Base-by-base conservation (phyloP, 768 basidiomycete genomes). In the Rhodosporidiobolus sp. region DNA sequence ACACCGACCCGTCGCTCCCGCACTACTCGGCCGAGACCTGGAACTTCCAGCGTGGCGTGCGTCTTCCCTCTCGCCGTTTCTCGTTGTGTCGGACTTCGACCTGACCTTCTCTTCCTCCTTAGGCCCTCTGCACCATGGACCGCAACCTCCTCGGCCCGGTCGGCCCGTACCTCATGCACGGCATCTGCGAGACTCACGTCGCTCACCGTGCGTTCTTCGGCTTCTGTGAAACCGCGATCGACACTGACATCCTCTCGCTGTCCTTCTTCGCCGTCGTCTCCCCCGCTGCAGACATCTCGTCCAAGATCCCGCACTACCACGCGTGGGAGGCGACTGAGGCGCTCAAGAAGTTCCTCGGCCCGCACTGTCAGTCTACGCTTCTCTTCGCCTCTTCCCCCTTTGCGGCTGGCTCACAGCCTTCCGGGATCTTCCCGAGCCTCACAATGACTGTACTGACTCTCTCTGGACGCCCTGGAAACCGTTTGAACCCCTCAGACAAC, bases 1-100 rank as follows among this genome's bases (percentile, higher is more conserved):
- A 99, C 85, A 97, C 95, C 78, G 95, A 97, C 83, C 92, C 94
- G 28, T 81, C 90, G 57, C 87, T 98, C 55, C 94, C 94, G 60
- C 95, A 97, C 83, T 97, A 96, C 85, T 90, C 91, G 74, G 87
- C 88, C 22, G 80, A 87, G 49, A 89, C 90, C 79, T 97, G 95
- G 85, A 94, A 89, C 50, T 99, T 98, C 86, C 84, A 89, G 55
- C 91, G 93, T 77, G 95, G 95, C 69, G 58, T n/a, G 5, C 8
- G 16, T 22, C 22, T 6, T 52, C 6, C n/a, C 24, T 52, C 12
- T 52, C 11, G 24, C 50, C 8, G 24, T 24, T 11, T 22, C 26
- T 22, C 8, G 6, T 16, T 22, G 24, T n/a, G 24, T 11, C n/a
- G 24, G 7, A 11, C 22, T 24, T 7, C 7, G 4, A 7, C 6